These are phyloP conservation scores for Naumovozyma baii DNA, from an alignment of 805 yeast species.

Conservation along the genomic window DNA sequence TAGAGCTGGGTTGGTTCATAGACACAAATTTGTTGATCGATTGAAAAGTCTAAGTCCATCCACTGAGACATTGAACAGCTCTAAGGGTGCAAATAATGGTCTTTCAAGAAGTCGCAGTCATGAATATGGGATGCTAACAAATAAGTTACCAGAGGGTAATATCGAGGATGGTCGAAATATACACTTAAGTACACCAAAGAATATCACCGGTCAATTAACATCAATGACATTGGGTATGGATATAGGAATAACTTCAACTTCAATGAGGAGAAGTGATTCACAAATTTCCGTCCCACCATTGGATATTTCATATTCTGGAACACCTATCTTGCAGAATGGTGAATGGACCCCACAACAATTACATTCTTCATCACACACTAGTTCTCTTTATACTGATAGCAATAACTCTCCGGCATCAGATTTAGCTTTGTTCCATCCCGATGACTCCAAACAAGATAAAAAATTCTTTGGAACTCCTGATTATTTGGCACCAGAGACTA, in stretches of 20 bases:
- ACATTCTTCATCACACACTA: background rate
- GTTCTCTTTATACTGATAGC: background rate
- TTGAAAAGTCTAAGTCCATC: conserved; percentile 4
- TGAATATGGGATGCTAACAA: background rate
- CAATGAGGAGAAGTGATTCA: conserved; percentile 24
- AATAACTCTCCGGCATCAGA: conserved; percentile 21
- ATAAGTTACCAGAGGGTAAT: background rate
- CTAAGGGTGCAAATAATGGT: background rate
- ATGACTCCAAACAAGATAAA: conserved; percentile 41
- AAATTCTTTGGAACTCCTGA: conserved; percentile 96
- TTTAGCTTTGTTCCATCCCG: conserved; percentile 69
- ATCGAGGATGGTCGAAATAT: background rate
- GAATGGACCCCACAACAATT: conserved; percentile 3
- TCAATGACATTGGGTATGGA: background rate
- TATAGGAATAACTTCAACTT: background rate
- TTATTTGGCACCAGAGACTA: conserved; percentile 93
- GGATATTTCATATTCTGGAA: conserved; percentile 22
- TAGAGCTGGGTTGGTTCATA: conserved; percentile 74
- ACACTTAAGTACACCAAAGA: background rate
- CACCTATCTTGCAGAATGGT: conserved; percentile 11
- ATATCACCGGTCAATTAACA: background rate
- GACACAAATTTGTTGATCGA: conserved; percentile 42
- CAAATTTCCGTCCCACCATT: conserved; percentile 22
- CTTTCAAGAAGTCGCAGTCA: background rate
- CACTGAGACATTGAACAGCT: background rate